phyloP scores from a whole-genome alignment of 1,284 basidiomycete species.

The Athelia psychrophila region DNA sequence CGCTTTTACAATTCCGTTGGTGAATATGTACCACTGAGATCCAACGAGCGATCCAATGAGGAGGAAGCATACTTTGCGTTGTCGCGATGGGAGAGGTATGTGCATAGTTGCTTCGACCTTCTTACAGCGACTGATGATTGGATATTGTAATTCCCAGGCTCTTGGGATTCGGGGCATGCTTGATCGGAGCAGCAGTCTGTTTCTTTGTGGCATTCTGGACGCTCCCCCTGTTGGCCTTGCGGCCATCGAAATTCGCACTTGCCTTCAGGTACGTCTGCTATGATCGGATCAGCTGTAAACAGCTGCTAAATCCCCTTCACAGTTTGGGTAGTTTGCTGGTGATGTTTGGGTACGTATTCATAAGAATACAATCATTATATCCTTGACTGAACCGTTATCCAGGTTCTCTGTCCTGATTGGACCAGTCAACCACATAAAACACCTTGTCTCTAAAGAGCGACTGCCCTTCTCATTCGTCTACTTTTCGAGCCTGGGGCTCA shows the following conservation, averaged over 20 bases:
- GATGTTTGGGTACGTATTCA: slow-evolving; percentile 84
- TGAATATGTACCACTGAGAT: slow-evolving; percentile 87
- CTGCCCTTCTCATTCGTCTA: slow-evolving; percentile 88
- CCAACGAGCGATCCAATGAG: slow-evolving; percentile 83
- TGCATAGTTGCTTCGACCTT: slow-evolving; percentile 5
- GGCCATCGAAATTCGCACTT: slow-evolving; percentile 86
- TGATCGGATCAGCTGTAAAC: neutral
- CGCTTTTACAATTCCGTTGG: slow-evolving; percentile 77
- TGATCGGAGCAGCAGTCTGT: slow-evolving; percentile 89
- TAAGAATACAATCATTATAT: neutral
- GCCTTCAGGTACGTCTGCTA: slow-evolving; percentile 67
- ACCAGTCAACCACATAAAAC: slow-evolving; percentile 86
- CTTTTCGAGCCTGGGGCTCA: slow-evolving; percentile 76
- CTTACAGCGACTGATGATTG: neutral
- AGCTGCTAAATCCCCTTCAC: neutral
- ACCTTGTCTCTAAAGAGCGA: slow-evolving; percentile 81
- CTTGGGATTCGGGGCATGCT: slow-evolving; percentile 90
- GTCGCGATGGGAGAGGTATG: slow-evolving; percentile 84
- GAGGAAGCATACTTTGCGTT: slow-evolving; percentile 97
- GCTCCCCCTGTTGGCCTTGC: slow-evolving; percentile 79
- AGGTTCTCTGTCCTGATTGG: slow-evolving; percentile 87
- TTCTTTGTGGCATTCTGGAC: slow-evolving; percentile 96
- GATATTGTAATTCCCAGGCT: slow-evolving; percentile 50
- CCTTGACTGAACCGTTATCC: neutral
- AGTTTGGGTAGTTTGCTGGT: slow-evolving; percentile 83